phyloP scores from a whole-genome alignment of 2,329 filamentous ascomycete genomes.

The Bipolaris oryzae region DNA sequence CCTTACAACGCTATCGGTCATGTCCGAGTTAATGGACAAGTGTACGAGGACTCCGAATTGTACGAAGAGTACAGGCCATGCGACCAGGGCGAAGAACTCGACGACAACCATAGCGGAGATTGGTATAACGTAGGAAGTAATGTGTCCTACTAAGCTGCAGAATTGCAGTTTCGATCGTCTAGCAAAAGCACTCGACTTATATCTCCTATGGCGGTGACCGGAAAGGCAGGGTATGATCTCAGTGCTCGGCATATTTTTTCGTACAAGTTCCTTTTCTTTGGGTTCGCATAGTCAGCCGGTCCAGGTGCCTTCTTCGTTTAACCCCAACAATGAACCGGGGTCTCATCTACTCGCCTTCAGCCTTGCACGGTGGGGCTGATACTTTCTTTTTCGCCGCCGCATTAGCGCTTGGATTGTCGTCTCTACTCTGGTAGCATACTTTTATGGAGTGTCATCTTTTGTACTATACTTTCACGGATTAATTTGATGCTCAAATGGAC shows the following conservation, averaged over 20 bases:
- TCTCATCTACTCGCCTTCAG: neutral
- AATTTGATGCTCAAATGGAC: neutral
- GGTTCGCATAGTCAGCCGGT: neutral
- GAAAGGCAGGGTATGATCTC: neutral
- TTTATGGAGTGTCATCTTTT: too few species aligned
- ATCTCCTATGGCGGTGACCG: neutral
- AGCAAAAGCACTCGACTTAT: neutral
- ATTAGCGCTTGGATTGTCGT: neutral
- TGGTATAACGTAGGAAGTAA: neutral
- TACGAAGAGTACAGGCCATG: conserved; percentile 5
- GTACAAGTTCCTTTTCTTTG: neutral
- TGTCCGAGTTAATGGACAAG: neutral
- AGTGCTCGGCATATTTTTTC: neutral
- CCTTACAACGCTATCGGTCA: conserved; percentile 9
- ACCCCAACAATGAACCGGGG: neutral
- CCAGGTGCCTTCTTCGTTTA: neutral
- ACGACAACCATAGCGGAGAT: neutral
- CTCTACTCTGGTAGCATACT: neutral
- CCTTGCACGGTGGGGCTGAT: neutral
- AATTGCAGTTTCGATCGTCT: neutral
- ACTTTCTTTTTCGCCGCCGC: neutral
- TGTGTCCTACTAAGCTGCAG: neutral
- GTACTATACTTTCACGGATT: too few species aligned
- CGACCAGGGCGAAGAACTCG: neutral
- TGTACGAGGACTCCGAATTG: neutral